These are phyloP conservation scores for Acrodontium crateriforme DNA, from an alignment of 2,329 filamentous ascomycete genomes.

Conservation along the genomic window DNA sequence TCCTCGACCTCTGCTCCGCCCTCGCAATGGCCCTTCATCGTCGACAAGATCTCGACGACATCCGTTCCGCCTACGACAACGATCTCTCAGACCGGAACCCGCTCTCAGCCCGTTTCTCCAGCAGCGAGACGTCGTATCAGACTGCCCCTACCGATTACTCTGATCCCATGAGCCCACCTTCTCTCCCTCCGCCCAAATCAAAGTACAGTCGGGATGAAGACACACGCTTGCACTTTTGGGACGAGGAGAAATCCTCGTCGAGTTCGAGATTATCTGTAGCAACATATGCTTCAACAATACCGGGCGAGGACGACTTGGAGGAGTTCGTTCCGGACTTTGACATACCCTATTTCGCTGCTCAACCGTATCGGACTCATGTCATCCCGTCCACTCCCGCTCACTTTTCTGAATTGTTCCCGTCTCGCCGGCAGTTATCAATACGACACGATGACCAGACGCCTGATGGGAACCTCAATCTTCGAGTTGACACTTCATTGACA, in stretches of 20 bases:
- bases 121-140: slow-evolving; percentile 14
- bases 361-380: slow-evolving; percentile 37
- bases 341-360: slow-evolving; percentile 47
- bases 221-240: slow-evolving; percentile 9
- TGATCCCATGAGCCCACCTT: slow-evolving; percentile 11
- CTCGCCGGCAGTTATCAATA: slow-evolving; percentile 64
- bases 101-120: slow-evolving; percentile 5
- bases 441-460: slow-evolving; percentile 79
- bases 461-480: slow-evolving; percentile 94
- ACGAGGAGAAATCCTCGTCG: slow-evolving; percentile 10
- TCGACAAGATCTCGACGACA: slow-evolving; percentile 16
- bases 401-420: slow-evolving; percentile 78
- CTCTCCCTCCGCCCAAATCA: slow-evolving; percentile 15
- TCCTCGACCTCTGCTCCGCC: no score
- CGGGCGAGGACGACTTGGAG: slow-evolving; percentile 44
- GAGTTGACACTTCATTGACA: slow-evolving; percentile 63
- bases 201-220: slow-evolving; percentile 11
- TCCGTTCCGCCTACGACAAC: slow-evolving; percentile 16
- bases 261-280: slow-evolving; percentile 51
- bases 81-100: slow-evolving; percentile 7
- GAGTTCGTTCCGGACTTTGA: slow-evolving; percentile 38
- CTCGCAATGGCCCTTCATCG: slow-evolving; percentile 17
- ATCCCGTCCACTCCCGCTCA: slow-evolving; percentile 65
- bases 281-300: slow-evolving; percentile 64
- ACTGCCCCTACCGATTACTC: slow-evolving; percentile 17